These are phyloP conservation scores for Oryza brachyantha DNA, from an alignment of 176 grass and related monocot genomes.

Conservation along the genomic window DNA sequence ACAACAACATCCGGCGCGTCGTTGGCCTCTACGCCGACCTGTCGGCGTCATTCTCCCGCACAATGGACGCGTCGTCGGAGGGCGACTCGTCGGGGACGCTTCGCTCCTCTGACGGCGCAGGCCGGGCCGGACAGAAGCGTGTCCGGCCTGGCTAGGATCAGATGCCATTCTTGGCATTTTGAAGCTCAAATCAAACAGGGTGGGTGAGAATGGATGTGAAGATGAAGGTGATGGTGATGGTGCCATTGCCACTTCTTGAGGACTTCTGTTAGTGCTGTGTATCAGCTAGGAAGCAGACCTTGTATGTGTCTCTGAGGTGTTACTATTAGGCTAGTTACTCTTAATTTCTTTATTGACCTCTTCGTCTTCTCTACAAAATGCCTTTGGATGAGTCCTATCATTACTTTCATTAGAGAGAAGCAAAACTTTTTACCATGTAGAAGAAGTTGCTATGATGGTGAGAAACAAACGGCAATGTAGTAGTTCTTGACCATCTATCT, in stretches of 20 bases:
- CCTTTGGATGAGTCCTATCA: constrained; percentile 34
- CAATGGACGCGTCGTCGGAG: constrained; percentile 59
- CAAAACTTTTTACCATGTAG: background rate
- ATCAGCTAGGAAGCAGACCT: constrained; percentile 18
- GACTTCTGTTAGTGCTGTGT: background rate
- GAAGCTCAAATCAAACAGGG: background rate
- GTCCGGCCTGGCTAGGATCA: constrained; percentile 31
- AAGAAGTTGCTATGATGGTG: constrained; percentile 3
- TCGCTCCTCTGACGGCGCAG: constrained; percentile 20
- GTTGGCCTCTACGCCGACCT: constrained; percentile 72
- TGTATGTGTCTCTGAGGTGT: background rate
- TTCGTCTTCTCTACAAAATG: constrained; percentile 22
- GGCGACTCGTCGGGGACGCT: constrained; percentile 61
- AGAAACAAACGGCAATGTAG: constrained; percentile 7
- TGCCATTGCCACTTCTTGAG: background rate
- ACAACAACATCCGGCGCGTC: constrained; percentile 81
- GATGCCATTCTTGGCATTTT: background rate
- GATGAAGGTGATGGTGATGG: background rate
- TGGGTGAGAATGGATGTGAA: background rate
- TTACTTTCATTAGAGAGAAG: constrained; percentile 16
- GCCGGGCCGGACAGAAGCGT: constrained; percentile 46
- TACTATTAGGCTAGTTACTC: constrained; percentile 26
- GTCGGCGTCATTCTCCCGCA: constrained; percentile 57
- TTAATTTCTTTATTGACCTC: constrained; percentile 4
- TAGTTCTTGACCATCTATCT: constrained; percentile 18